Evolutionary conservation across 2,329 filamentous ascomycete genomes (phyloP).

Genomic region (Neocatenulostroma microsporum): DNA sequence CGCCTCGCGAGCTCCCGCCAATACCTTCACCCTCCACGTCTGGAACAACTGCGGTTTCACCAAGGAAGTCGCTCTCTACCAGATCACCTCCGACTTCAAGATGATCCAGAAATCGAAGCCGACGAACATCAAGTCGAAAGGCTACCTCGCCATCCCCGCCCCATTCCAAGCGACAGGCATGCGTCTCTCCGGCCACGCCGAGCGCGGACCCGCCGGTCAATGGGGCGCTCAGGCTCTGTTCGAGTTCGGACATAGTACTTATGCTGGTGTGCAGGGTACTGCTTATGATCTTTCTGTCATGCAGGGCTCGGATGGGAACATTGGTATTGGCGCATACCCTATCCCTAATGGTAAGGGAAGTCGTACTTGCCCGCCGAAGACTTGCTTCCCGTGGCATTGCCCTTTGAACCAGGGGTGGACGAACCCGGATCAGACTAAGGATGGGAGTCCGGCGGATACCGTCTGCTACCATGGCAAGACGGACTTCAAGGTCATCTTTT

Average conservation of each 20-base stretch:
- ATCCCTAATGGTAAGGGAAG: constrained; percentile 8
- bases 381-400: constrained; percentile 21
- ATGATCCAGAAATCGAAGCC: constrained; percentile 19
- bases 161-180: constrained; percentile 20
- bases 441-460: constrained; percentile 22
- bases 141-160: constrained; percentile 12
- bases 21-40: constrained; percentile 23
- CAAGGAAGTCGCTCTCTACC: constrained; percentile 22
- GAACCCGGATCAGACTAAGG: constrained; percentile 17
- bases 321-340: constrained; percentile 19
- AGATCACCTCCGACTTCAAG: constrained; percentile 17
- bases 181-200: constrained; percentile 23
- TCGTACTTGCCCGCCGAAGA: constrained; percentile 18
- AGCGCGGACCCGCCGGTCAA: constrained; percentile 20
- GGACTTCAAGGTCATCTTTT: constrained; percentile 24
- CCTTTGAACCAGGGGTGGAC: constrained; percentile 20
- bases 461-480: constrained; percentile 24
- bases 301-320: constrained; percentile 18
- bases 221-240: constrained; percentile 23
- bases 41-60: constrained; percentile 21
- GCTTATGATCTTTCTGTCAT: constrained; percentile 23
- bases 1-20: constrained; percentile 2
- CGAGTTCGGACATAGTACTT: constrained; percentile 23
- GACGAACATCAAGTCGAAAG: constrained; percentile 14
- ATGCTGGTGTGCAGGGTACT: constrained; percentile 15